Evolutionary conservation across 2,329 filamentous ascomycete genomes (phyloP).

Genomic region (Ophiosphaerella narmari): DNA sequence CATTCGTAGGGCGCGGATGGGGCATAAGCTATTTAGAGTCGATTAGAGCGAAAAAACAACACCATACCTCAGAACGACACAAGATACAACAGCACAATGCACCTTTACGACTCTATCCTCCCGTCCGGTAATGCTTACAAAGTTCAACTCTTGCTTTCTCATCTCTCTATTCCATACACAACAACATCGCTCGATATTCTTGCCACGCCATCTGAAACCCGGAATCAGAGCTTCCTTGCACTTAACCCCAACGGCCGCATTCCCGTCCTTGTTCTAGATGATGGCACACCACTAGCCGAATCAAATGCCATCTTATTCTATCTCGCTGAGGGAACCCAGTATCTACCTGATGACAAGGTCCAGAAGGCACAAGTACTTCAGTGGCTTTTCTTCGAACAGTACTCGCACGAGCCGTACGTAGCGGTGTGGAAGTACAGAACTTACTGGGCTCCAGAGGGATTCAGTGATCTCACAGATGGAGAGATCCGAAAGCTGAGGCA

Average conservation of each 20-base stretch:
- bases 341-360: conserved; percentile 11
- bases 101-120: conserved; percentile 19
- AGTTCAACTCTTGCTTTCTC: conserved; percentile 18
- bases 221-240: conserved; percentile 9
- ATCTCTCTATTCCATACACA: conserved; percentile 12
- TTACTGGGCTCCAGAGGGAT: conserved; percentile 15
- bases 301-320: conserved; percentile 22
- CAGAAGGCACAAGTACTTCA: conserved; percentile 10
- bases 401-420: conserved; percentile 19
- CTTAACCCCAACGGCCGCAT: conserved; percentile 20
- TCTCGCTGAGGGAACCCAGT: conserved; percentile 14
- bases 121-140: conserved; percentile 27
- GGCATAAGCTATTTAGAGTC: background rate
- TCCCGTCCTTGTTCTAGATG: conserved; percentile 17
- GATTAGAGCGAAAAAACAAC: too few relatives aligned
- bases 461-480: conserved; percentile 2
- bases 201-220: conserved; percentile 11
- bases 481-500: conserved; percentile 10
- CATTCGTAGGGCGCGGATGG: conserved; percentile 1
- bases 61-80: too few relatives aligned
- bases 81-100: conserved; percentile 5
- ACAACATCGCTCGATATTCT: conserved; percentile 18
- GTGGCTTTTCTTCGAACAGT: conserved; percentile 27
- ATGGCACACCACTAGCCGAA: conserved; percentile 17
- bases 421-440: conserved; percentile 14